Conservation (phyloP, 208 protist species). For the Herpetomonas tarakana region DNA sequence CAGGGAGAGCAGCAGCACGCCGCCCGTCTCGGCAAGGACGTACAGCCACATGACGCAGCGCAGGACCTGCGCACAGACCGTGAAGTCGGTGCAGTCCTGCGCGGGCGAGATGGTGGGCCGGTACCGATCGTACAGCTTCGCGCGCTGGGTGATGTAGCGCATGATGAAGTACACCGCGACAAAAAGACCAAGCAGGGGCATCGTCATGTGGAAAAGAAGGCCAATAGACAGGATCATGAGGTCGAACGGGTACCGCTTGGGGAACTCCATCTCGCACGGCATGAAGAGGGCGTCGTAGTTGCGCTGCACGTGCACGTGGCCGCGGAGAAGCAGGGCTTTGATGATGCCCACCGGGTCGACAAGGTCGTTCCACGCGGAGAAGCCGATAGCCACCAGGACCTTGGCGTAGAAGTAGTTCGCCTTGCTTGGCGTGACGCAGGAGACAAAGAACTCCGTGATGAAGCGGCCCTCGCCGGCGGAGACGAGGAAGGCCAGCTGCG, state of each 20-base stretch:
- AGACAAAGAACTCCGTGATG: constrained; percentile 57
- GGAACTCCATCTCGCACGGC: constrained; percentile 50
- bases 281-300: constrained; percentile 73
- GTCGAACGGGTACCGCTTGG: constrained; percentile 63
- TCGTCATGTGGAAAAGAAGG: constrained; percentile 84
- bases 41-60: constrained; percentile 63
- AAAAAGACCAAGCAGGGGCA: constrained; percentile 60
- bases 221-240: constrained; percentile 77
- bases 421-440: constrained; percentile 60
- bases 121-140: constrained; percentile 68
- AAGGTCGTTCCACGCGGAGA: constrained; percentile 67
- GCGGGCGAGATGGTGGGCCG: constrained; percentile 38
- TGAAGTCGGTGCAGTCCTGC: constrained; percentile 72
- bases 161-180: constrained; percentile 67
- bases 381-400: constrained; percentile 51
- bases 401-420: constrained; percentile 85
- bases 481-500: constrained; percentile 44
- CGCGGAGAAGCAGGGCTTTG: constrained; percentile 40
- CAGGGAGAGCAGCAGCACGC: constrained; percentile 61
- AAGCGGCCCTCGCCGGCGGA: constrained; percentile 22
- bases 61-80: constrained; percentile 61
- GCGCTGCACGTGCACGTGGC: constrained; percentile 54
- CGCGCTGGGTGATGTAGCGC: constrained; percentile 67
- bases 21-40: constrained; percentile 52
- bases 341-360: constrained; percentile 53